phyloP scores from a whole-genome alignment of 805 yeast species.

The Wickerhamomyces alni region DNA sequence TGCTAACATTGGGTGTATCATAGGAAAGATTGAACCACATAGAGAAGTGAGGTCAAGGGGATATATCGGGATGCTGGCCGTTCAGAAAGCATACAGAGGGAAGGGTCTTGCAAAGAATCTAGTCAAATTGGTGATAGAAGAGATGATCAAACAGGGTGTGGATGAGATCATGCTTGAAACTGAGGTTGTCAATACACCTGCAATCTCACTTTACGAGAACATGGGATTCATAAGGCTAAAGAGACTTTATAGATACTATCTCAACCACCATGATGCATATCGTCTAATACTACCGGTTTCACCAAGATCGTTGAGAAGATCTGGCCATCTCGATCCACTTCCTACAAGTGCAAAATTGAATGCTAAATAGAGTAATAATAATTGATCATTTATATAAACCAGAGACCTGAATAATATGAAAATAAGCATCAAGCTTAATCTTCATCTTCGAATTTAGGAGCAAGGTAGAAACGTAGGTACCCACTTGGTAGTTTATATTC shows the following conservation, averaged over 20 bases:
- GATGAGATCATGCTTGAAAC: constrained; percentile 95
- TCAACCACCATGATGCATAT: constrained; percentile 91
- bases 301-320: constrained; percentile 46
- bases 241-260: constrained; percentile 78
- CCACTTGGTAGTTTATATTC: constrained; percentile 92
- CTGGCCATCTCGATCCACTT: constrained; percentile 40
- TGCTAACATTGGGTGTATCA: constrained; percentile 66
- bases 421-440: constrained; percentile 34
- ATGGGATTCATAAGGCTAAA: constrained; percentile 72
- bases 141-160: constrained; percentile 58
- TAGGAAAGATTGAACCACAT: constrained; percentile 77
- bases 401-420: not conserved
- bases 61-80: constrained; percentile 94
- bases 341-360: not conserved
- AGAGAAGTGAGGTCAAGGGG: constrained; percentile 73
- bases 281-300: constrained; percentile 79
- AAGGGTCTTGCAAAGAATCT: constrained; percentile 75
- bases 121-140: constrained; percentile 54
- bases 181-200: constrained; percentile 74
- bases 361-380: not conserved
- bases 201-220: constrained; percentile 62
- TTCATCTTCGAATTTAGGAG: constrained; percentile 96
- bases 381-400: not conserved
- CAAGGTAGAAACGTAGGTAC: constrained; percentile 89
- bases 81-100: constrained; percentile 64